Evolutionary conservation across 2,329 filamentous ascomycete species (phyloP).

Genomic region (Ophiostoma sp.): DNA sequence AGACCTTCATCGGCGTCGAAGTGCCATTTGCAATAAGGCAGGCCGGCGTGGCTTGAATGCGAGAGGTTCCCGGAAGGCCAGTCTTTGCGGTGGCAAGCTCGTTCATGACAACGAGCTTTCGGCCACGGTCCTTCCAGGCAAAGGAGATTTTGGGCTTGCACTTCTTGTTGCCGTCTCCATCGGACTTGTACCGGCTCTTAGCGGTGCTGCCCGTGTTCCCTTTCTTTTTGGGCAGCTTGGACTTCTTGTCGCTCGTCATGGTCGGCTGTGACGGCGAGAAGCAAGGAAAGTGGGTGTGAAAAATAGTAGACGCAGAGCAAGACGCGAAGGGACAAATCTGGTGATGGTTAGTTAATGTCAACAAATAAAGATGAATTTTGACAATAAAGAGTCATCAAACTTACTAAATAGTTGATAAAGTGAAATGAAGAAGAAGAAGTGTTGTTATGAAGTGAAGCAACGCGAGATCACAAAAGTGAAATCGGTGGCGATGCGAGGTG

Average conservation of each 20-base stretch:
- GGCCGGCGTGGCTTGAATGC: constrained; percentile 23
- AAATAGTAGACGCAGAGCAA: not conserved
- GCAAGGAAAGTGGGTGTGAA: not conserved
- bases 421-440: not conserved
- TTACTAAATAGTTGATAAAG: not conserved
- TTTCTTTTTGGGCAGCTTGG: not conserved
- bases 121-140: constrained; percentile 17
- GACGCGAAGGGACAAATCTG: not conserved
- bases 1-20: not conserved
- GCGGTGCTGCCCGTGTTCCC: too few species aligned
- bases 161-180: not conserved
- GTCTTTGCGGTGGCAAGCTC: not conserved
- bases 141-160: not conserved
- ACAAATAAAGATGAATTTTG: not conserved
- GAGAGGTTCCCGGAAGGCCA: not conserved
- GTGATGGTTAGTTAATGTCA: not conserved
- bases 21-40: constrained; percentile 22
- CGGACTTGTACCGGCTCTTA: not conserved
- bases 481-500: not conserved
- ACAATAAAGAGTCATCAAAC: not conserved
- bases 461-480: not conserved
- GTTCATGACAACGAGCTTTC: not conserved
- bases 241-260: not conserved
- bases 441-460: not conserved
- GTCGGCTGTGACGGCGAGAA: not conserved